phyloP scores from a whole-genome alignment of 108 stramenopile species.

The Nitzschia sp. region DNA sequence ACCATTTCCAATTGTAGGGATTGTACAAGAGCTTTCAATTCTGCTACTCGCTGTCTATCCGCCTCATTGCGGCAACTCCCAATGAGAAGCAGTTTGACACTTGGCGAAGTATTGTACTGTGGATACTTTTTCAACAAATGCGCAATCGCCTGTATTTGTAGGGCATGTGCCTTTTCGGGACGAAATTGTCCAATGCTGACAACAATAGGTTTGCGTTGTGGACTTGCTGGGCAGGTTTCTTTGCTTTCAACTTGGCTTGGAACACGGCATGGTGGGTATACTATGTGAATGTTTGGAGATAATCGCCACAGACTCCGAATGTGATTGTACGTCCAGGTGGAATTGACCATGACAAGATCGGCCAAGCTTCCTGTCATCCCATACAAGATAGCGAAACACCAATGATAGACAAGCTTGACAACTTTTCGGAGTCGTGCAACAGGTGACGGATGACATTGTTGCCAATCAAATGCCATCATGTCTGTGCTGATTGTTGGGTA shows the following conservation, averaged over 20 bases:
- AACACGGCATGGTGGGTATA: conserved; percentile 92
- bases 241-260: conserved; percentile 6
- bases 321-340: conserved; percentile 92
- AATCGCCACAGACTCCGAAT: conserved; percentile 72
- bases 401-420: conserved; percentile 90
- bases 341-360: conserved; percentile 92
- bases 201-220: conserved; percentile 51
- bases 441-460: conserved; percentile 52
- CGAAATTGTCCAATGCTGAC: conserved; percentile 97
- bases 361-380: conserved; percentile 74
- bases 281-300: conserved; percentile 44
- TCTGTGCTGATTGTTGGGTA: conserved; percentile 98
- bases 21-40: conserved; percentile 51
- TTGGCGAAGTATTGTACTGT: background rate
- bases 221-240: background rate
- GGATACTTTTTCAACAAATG: conserved; percentile 42
- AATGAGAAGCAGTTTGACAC: conserved; percentile 76
- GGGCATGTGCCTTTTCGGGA: conserved; percentile 95
- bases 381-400: conserved; percentile 80
- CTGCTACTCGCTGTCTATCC: conserved; percentile 73
- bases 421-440: conserved; percentile 49
- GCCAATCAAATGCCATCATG: conserved; percentile 92
- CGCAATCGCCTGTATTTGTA: conserved; percentile 79
- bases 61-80: conserved; percentile 90
- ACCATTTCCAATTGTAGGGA: conserved; percentile 52